Evolutionary conservation across 768 basidiomycete genomes (phyloP).

Genomic region (Lentinula sp.): DNA sequence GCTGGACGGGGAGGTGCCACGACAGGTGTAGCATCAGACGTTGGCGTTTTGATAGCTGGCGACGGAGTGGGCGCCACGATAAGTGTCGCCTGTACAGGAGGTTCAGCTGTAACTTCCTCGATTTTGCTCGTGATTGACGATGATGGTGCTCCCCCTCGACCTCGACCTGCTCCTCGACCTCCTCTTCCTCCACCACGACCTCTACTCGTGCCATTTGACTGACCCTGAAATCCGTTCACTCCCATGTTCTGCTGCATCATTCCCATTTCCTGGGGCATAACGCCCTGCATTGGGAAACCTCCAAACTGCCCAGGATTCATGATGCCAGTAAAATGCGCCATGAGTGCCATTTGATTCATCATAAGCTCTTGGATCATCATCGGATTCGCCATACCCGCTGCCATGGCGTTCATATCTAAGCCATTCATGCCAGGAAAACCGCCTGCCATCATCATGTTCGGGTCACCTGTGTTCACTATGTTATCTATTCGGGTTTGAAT

Average conservation of each 20-base stretch:
- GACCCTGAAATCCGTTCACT: slow-evolving; percentile 25
- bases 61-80: slow-evolving; percentile 15
- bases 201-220: slow-evolving; percentile 26
- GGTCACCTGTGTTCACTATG: slow-evolving; percentile 56
- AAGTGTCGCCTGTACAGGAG: slow-evolving; percentile 13
- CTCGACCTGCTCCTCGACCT: slow-evolving; percentile 43
- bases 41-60: slow-evolving; percentile 11
- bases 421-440: slow-evolving; percentile 37
- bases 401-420: slow-evolving; percentile 64
- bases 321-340: slow-evolving; percentile 90
- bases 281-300: slow-evolving; percentile 55
- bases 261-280: slow-evolving; percentile 45
- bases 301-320: slow-evolving; percentile 57
- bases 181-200: slow-evolving; percentile 37
- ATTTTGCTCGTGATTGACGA: slow-evolving; percentile 18
- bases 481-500: slow-evolving; percentile 77
- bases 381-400: slow-evolving; percentile 53
- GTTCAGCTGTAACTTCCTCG: slow-evolving; percentile 6
- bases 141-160: slow-evolving; percentile 35
- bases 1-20: slow-evolving; percentile 31
- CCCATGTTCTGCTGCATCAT: slow-evolving; percentile 37
- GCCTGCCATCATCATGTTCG: slow-evolving; percentile 50
- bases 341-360: slow-evolving; percentile 88
- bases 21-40: slow-evolving; percentile 10
- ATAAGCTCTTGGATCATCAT: slow-evolving; percentile 83